Conservation (phyloP, 495 filamentous ascomycete species). For the Penicillium roqueforti region DNA sequence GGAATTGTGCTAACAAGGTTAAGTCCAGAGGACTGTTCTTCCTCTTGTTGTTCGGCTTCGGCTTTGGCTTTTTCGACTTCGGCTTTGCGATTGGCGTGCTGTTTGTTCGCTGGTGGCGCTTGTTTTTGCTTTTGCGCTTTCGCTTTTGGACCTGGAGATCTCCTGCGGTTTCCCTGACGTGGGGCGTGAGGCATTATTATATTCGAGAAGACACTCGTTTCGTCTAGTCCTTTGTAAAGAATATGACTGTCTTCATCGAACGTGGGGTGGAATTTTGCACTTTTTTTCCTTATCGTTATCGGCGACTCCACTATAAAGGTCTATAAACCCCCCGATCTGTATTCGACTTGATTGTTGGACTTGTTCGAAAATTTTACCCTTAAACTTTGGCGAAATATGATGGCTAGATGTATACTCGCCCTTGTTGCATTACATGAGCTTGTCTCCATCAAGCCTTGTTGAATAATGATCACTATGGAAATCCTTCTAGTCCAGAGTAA, state of each 20-base stretch:
- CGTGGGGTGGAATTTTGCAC: constrained; percentile 10
- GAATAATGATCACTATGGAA: not conserved
- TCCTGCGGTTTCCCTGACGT: constrained; percentile 11
- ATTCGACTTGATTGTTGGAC: not conserved
- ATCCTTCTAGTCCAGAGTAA: not conserved
- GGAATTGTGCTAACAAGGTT: constrained; percentile 37
- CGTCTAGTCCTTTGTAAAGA: not conserved
- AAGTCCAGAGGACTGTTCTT: constrained; percentile 9
- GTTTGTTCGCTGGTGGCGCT: constrained; percentile 15
- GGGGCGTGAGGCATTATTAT: constrained; percentile 10
- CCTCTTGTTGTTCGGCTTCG: constrained; percentile 3
- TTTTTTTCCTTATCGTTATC: constrained; percentile 14
- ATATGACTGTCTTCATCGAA: not conserved
- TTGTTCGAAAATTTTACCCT: not conserved
- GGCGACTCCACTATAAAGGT: not conserved
- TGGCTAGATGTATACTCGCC: not conserved
- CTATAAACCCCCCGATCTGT: not conserved
- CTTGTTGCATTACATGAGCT: not conserved
- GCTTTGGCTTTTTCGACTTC: constrained; percentile 11
- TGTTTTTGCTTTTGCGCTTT: constrained; percentile 3
- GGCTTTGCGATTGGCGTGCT: constrained; percentile 12
- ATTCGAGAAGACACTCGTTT: not conserved
- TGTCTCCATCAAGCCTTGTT: not conserved
- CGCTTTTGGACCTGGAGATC: constrained; percentile 2
- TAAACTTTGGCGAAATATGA: not conserved